Evolutionary conservation across 2,329 filamentous ascomycete species (phyloP).

Genomic region (Delphinella strobiligena): DNA sequence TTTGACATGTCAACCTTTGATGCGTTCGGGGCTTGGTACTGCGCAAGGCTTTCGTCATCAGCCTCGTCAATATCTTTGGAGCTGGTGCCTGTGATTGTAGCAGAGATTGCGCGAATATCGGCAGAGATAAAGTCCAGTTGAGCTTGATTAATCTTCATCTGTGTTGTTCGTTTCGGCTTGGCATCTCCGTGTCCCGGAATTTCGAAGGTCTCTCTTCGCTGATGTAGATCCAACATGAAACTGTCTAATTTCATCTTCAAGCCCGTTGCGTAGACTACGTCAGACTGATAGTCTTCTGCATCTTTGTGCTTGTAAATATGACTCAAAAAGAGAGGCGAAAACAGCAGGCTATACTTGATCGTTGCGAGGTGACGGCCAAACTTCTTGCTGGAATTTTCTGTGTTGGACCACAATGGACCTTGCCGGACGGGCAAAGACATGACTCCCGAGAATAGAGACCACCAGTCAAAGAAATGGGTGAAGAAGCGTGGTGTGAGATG

Average conservation of each 20-base stretch:
- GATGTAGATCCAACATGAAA: conserved; percentile 94
- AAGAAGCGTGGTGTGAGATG: conserved; percentile 94
- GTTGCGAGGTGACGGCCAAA: conserved; percentile 95
- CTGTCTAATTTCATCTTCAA: conserved; percentile 91
- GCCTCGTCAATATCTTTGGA: conserved; percentile 59
- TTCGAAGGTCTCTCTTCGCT: conserved; percentile 81
- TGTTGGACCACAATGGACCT: conserved; percentile 77
- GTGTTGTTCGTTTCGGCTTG: conserved; percentile 69
- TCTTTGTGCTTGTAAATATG: conserved; percentile 99
- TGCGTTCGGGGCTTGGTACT: conserved; percentile 31
- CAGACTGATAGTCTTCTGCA: conserved; percentile 67
- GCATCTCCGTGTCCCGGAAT: conserved; percentile 56
- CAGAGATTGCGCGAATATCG: conserved; percentile 86
- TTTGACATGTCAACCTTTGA: conserved; percentile 54
- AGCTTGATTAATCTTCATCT: conserved; percentile 90
- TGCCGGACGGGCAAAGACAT: conserved; percentile 93
- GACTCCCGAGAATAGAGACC: conserved; percentile 87
- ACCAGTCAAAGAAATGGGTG: conserved; percentile 97
- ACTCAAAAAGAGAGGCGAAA: conserved; percentile 87
- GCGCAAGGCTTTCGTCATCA: conserved; percentile 49
- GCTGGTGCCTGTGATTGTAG: conserved; percentile 71
- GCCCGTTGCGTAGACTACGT: conserved; percentile 81
- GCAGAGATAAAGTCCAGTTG: conserved; percentile 86
- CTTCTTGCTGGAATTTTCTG: conserved; percentile 96
- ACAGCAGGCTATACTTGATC: conserved; percentile 89